Conservation (phyloP, 1,284 basidiomycete species). For the Puccinia hordei region DNA sequence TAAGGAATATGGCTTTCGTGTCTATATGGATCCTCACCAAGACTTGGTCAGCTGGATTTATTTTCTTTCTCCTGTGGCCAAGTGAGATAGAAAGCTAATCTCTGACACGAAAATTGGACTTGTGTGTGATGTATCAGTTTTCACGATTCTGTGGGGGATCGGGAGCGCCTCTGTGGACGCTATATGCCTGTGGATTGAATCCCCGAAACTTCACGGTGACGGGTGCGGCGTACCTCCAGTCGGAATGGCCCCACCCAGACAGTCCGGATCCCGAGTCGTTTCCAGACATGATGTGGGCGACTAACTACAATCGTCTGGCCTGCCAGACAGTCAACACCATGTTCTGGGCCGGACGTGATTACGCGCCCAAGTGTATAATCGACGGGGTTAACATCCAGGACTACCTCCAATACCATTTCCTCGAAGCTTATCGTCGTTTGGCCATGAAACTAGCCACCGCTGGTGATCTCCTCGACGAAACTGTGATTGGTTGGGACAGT, state of each 20-base stretch:
- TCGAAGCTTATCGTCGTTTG: slow-evolving; percentile 73
- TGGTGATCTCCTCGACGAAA: slow-evolving; percentile 76
- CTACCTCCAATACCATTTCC: slow-evolving; percentile 82
- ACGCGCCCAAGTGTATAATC: slow-evolving; percentile 85
- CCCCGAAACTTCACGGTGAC: slow-evolving; percentile 81
- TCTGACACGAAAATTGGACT: neutral
- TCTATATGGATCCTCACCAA: slow-evolving; percentile 96
- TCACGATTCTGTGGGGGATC: slow-evolving; percentile 95
- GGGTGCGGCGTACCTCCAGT: slow-evolving; percentile 80
- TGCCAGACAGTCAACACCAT: slow-evolving; percentile 89
- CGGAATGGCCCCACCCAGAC: slow-evolving; percentile 74
- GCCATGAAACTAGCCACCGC: slow-evolving; percentile 73
- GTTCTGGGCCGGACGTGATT: slow-evolving; percentile 88
- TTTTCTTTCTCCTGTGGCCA: neutral
- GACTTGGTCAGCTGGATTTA: slow-evolving; percentile 72
- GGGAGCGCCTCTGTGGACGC: slow-evolving; percentile 92
- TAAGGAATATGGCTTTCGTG: slow-evolving; percentile 86
- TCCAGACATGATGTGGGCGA: slow-evolving; percentile 90
- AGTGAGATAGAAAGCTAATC: neutral
- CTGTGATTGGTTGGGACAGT: slow-evolving; percentile 93
- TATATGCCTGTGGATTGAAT: slow-evolving; percentile 86
- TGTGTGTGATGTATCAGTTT: slow-evolving; percentile 67
- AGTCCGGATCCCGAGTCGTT: slow-evolving; percentile 70
- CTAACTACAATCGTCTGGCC: slow-evolving; percentile 86
- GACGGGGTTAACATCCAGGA: slow-evolving; percentile 93